phyloP scores from a whole-genome alignment of 768 basidiomycete genomes.

The Trametes elegans region DNA sequence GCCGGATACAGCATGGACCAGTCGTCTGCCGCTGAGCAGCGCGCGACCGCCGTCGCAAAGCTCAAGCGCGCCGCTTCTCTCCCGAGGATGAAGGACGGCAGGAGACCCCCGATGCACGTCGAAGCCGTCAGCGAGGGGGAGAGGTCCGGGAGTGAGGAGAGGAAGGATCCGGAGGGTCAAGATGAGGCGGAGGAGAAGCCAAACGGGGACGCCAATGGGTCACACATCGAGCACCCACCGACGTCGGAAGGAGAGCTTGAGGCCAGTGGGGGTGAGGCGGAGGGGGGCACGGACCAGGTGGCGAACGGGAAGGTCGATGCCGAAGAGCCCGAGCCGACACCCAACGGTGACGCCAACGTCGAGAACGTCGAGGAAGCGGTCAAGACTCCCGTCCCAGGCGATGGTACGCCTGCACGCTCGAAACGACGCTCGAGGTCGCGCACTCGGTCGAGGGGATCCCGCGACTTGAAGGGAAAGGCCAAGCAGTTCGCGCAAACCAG shows the following conservation, averaged over 20 bases:
- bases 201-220: conserved; percentile 25
- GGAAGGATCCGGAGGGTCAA: conserved; percentile 37
- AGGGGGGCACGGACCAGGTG: conserved; percentile 3
- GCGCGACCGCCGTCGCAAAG: conserved; percentile 85
- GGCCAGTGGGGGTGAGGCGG: background rate
- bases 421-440: conserved; percentile 77
- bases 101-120: conserved; percentile 83
- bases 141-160: conserved; percentile 40
- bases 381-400: conserved; percentile 28
- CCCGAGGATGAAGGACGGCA: conserved; percentile 88
- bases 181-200: conserved; percentile 8
- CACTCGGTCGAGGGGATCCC: conserved; percentile 56
- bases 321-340: conserved; percentile 9
- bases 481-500: conserved; percentile 45
- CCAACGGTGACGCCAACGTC: conserved; percentile 9
- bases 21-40: conserved; percentile 64
- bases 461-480: conserved; percentile 65
- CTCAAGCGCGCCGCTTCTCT: conserved; percentile 90
- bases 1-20: conserved; percentile 34
- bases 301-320: conserved; percentile 8
- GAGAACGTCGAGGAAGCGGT: conserved; percentile 27
- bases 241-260: conserved; percentile 2
- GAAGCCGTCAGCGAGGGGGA: conserved; percentile 85
- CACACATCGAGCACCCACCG: conserved; percentile 7
- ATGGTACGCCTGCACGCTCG: conserved; percentile 45